Evolutionary conservation across 768 basidiomycete species (phyloP).

Genomic region (Gautieria morchelliformis): DNA sequence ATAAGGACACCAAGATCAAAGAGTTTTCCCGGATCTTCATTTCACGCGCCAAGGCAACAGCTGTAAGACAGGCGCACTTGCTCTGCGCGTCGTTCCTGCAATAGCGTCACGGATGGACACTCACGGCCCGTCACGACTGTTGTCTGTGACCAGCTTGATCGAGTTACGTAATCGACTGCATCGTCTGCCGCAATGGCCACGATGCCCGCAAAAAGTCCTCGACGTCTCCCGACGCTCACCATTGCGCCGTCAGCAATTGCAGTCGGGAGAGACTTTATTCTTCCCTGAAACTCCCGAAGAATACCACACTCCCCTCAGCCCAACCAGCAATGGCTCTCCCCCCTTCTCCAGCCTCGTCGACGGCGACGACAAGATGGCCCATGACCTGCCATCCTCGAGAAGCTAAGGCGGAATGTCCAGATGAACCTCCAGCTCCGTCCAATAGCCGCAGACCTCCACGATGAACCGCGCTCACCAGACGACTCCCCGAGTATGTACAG

Average conservation of each 20-base stretch:
- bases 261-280: conserved; percentile 1
- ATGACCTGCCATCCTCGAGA: conserved; percentile 55
- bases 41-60: too few species aligned
- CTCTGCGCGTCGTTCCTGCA: too few species aligned
- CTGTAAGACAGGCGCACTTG: too few species aligned
- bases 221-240: conserved; percentile 4
- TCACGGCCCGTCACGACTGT: too few species aligned
- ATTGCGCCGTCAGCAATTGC: conserved; percentile 1
- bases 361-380: conserved; percentile 49
- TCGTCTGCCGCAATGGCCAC: background rate
- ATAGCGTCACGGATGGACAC: too few species aligned
- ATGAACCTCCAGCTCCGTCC: conserved; percentile 73
- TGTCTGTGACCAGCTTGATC: too few species aligned
- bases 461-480: conserved; percentile 3
- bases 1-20: too few species aligned
- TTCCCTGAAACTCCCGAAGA: conserved; percentile 5
- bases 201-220: conserved; percentile 3
- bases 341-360: conserved; percentile 8
- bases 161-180: background rate
- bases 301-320: conserved; percentile 6
- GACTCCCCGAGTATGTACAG: background rate
- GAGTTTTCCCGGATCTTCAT: too few species aligned
- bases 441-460: conserved; percentile 47
- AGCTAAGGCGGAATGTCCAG: conserved; percentile 61
- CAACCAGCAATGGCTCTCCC: background rate